These are phyloP conservation scores for Lentinula boryana DNA, from an alignment of 768 basidiomycete species.

Conservation along the genomic window DNA sequence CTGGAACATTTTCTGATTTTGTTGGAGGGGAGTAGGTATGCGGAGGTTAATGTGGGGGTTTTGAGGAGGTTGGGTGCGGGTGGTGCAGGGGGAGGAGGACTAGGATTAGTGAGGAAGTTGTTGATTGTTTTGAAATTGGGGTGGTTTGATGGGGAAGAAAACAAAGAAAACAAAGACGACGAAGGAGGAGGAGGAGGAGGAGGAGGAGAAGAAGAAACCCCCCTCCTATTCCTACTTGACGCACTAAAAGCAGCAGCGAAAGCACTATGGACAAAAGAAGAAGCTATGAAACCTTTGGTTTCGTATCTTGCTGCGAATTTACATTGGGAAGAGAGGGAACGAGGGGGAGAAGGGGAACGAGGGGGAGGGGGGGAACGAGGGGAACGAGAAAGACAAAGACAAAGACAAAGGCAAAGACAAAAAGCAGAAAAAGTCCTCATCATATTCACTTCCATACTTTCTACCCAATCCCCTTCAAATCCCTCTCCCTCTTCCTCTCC, in stretches of 20 bases:
- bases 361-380: constrained; percentile 49
- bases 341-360: too few relatives aligned
- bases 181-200: too few relatives aligned
- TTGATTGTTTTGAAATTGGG: constrained; percentile 79
- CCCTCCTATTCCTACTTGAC: constrained; percentile 44
- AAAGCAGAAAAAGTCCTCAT: constrained; percentile 68
- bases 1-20: constrained; percentile 80
- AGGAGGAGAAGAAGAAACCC: too few relatives aligned
- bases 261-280: constrained; percentile 65
- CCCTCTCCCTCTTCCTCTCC: constrained; percentile 70
- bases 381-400: background rate
- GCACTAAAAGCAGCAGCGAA: constrained; percentile 57
- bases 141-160: constrained; percentile 52
- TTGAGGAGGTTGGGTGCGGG: too few relatives aligned
- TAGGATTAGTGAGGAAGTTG: constrained; percentile 32
- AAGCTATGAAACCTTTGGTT: constrained; percentile 78
- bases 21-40: constrained; percentile 64
- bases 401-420: constrained; percentile 20
- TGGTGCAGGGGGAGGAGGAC: too few relatives aligned
- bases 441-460: constrained; percentile 56
- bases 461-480: constrained; percentile 70
- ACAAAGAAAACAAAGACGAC: too few relatives aligned
- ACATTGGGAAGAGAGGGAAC: too few relatives aligned
- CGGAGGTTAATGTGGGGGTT: constrained; percentile 60
- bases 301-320: constrained; percentile 83